A percentile compares a stretch with the other conserved stretches of the same genome.
Evolutionary conservation across 140 eudicot species (phyloP).

Genomic region (Cichorium intybus): DNA sequence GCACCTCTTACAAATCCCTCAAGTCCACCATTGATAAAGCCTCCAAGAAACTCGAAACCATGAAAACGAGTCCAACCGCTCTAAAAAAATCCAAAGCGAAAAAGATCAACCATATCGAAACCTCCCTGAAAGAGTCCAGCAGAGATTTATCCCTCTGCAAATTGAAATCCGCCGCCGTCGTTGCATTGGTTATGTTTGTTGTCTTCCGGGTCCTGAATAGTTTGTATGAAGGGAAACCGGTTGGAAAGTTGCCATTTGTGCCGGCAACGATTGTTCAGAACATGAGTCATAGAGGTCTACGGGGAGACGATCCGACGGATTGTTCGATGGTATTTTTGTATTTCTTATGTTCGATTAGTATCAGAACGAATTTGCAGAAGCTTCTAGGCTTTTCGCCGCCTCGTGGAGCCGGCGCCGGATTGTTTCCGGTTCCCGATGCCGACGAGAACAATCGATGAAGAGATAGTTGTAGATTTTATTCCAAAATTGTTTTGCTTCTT

Average conservation of each 20-base stretch:
- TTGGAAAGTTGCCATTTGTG: conserved; percentile 86
- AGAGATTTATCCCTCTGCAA: conserved; percentile 76
- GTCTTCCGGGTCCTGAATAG: conserved; percentile 73
- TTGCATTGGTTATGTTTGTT: conserved; percentile 66
- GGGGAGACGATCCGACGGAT: conserved; percentile 87
- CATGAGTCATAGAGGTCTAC: conserved; percentile 83
- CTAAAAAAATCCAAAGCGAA: conserved; percentile 59
- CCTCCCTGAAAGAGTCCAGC: conserved; percentile 69
- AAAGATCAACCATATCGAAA: conserved; percentile 79
- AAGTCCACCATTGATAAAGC: conserved; percentile 83
- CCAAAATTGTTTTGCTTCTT: neutral
- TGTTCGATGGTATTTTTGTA: conserved; percentile 98
- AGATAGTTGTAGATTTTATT: conserved; percentile 6
- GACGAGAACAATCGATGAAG: conserved; percentile 57
- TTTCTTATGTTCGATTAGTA: conserved; percentile 80
- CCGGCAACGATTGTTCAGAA: conserved; percentile 74
- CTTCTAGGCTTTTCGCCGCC: conserved; percentile 93
- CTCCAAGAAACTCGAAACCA: conserved; percentile 87
- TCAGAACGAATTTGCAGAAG: conserved; percentile 91
- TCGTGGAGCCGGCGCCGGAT: conserved; percentile 74
- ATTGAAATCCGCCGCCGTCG: conserved; percentile 91
- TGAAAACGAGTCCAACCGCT: conserved; percentile 51
- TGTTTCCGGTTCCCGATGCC: conserved; percentile 89
- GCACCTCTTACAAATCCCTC: conserved; percentile 79
- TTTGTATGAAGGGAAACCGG: conserved; percentile 73